Conservation (phyloP, 2,329 filamentous ascomycete species). For the Penicillium janthinellum region DNA sequence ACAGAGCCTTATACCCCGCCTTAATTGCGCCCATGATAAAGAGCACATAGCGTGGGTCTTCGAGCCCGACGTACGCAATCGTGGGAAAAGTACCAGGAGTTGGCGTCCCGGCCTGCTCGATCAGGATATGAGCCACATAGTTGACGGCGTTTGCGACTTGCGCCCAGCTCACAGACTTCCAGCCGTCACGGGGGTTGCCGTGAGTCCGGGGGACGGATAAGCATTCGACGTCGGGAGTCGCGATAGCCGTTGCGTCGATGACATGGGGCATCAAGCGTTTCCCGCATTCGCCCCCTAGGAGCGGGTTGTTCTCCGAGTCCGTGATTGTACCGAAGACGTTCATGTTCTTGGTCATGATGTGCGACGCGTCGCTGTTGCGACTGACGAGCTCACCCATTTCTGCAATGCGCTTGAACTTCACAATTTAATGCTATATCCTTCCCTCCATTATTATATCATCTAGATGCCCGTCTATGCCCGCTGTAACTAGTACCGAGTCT, state of each 20-base stretch:
- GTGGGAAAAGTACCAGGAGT: slow-evolving; percentile 7
- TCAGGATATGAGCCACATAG: slow-evolving; percentile 4
- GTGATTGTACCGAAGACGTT: slow-evolving; percentile 10
- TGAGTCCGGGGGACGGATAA: slow-evolving; percentile 2
- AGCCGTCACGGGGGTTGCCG: not conserved
- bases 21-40: slow-evolving; percentile 11
- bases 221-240: slow-evolving; percentile 6
- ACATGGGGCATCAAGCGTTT: slow-evolving; percentile 9
- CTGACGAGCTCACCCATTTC: slow-evolving; percentile 4
- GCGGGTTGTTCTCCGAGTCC: slow-evolving; percentile 3
- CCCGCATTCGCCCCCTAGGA: slow-evolving; percentile 2
- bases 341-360: slow-evolving; percentile 5
- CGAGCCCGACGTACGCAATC: slow-evolving; percentile 8
- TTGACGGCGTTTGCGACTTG: slow-evolving; percentile 13
- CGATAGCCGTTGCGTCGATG: slow-evolving; percentile 8
- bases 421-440: not conserved
- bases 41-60: slow-evolving; percentile 6
- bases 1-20: slow-evolving; percentile 9
- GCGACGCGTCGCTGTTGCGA: slow-evolving; percentile 1
- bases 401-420: not conserved
- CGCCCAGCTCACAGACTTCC: slow-evolving; percentile 8
- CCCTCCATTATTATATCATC: slow-evolving; percentile 2
- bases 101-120: not conserved
- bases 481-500: not conserved
- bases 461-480: not conserved